Evolutionary conservation across 2,329 filamentous ascomycete genomes (phyloP).

Genomic region (Domatiomyces catenatus): DNA sequence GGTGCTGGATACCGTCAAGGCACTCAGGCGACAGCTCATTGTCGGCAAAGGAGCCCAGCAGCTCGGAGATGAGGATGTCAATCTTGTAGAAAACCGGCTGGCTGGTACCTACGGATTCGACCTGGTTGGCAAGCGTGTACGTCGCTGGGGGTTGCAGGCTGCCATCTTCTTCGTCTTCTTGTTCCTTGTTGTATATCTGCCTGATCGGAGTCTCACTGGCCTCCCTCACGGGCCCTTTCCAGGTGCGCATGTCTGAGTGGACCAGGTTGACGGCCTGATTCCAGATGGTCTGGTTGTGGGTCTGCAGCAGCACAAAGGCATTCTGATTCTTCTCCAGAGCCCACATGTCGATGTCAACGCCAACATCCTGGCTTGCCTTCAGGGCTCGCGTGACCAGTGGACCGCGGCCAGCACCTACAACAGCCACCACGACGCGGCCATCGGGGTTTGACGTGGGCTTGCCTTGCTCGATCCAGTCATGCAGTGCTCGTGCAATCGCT

Average conservation of each 20-base stretch:
- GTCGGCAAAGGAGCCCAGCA: slow-evolving; percentile 88
- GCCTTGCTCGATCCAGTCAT: slow-evolving; percentile 57
- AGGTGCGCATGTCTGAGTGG: slow-evolving; percentile 93
- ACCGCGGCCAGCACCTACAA: slow-evolving; percentile 83
- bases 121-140: slow-evolving; percentile 35
- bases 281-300: slow-evolving; percentile 77
- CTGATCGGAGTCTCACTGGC: slow-evolving; percentile 5
- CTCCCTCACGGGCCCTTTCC: slow-evolving; percentile 55
- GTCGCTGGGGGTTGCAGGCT: slow-evolving; percentile 17
- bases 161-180: slow-evolving; percentile 22
- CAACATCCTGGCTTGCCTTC: slow-evolving; percentile 59
- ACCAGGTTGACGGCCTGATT: slow-evolving; percentile 65
- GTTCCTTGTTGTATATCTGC: slow-evolving; percentile 11
- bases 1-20: slow-evolving; percentile 84
- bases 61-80: slow-evolving; percentile 85
- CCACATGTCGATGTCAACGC: slow-evolving; percentile 70
- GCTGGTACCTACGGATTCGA: slow-evolving; percentile 20
- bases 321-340: slow-evolving; percentile 96
- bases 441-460: slow-evolving; percentile 60
- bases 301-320: slow-evolving; percentile 79
- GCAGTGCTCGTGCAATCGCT: slow-evolving; percentile 65
- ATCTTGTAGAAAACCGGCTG: slow-evolving; percentile 31
- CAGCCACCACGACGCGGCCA: slow-evolving; percentile 66
- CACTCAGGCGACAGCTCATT: slow-evolving; percentile 96
- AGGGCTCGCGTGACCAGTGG: slow-evolving; percentile 80